phyloP scores from a whole-genome alignment of 768 basidiomycete genomes.

The Rhodotorula sphaerocarpa region DNA sequence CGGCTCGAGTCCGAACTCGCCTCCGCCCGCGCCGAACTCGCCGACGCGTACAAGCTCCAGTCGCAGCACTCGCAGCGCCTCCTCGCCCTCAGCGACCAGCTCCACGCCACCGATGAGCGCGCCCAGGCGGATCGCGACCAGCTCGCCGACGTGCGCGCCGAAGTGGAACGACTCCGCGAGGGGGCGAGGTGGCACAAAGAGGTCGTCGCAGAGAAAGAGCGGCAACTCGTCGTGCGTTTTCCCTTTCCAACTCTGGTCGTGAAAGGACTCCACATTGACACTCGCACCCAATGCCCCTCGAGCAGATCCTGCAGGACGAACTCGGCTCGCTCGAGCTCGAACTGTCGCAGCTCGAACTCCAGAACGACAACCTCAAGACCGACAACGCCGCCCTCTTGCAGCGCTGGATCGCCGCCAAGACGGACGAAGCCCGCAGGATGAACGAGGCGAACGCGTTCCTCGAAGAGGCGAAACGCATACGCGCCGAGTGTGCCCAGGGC shows the following conservation, averaged over 20 bases:
- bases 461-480: constrained; percentile 10
- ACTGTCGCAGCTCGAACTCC: constrained; percentile 76
- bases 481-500: too few relatives aligned
- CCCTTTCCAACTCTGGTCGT: background rate
- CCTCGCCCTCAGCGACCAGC: constrained; percentile 85
- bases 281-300: constrained; percentile 1
- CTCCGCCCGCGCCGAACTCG: constrained; percentile 79
- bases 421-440: constrained; percentile 76
- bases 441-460: constrained; percentile 48
- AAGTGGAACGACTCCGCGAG: constrained; percentile 62
- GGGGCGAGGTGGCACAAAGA: constrained; percentile 76
- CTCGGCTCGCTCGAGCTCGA: constrained; percentile 85
- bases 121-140: constrained; percentile 72
- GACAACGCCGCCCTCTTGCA: constrained; percentile 93
- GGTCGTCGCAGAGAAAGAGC: constrained; percentile 61
- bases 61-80: constrained; percentile 90
- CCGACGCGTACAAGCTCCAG: constrained; percentile 90
- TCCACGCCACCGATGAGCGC: constrained; percentile 85
- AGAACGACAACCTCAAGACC: constrained; percentile 73
- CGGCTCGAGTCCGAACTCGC: constrained; percentile 93
- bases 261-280: background rate
- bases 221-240: constrained; percentile 23
- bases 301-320: constrained; percentile 86
- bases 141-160: constrained; percentile 66
- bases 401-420: constrained; percentile 91